Percentiles rank a stretch among this genome's conserved stretches.
phyloP scores from a whole-genome alignment of 805 yeast genomes.

The Cyberlindnera samutprakarnensis region DNA sequence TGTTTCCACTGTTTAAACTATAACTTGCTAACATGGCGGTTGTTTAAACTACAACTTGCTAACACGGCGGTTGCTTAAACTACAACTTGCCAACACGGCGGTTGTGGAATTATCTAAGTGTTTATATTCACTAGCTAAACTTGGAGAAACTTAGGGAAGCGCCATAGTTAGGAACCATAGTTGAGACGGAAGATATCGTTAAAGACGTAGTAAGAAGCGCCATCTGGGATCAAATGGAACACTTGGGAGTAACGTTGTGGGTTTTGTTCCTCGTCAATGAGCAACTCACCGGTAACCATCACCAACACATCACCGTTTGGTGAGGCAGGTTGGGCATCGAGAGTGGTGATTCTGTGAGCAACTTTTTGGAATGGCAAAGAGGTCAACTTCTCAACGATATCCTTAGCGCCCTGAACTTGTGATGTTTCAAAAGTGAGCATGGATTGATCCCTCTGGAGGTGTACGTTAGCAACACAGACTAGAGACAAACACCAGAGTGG shows the following conservation, averaged over 20 bases:
- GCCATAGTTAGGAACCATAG: slow-evolving; percentile 52
- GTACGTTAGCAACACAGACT: no score
- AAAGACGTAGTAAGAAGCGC: slow-evolving; percentile 84
- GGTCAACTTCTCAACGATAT: slow-evolving; percentile 84
- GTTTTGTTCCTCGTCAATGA: slow-evolving; percentile 87
- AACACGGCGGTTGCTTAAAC: no score
- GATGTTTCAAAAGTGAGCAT: slow-evolving; percentile 96
- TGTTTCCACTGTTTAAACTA: no score
- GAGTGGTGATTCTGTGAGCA: slow-evolving; percentile 85
- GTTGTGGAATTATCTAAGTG: no score
- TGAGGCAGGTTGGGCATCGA: slow-evolving; percentile 97
- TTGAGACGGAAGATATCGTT: slow-evolving; percentile 96
- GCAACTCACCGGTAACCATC: slow-evolving; percentile 94
- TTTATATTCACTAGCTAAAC: not conserved
- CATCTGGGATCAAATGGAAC: slow-evolving; percentile 93
- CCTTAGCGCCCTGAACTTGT: slow-evolving; percentile 91
- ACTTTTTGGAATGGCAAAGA: slow-evolving; percentile 90
- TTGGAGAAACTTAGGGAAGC: no score
- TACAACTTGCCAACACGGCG: no score
- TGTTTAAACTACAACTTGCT: no score
- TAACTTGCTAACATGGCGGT: no score
- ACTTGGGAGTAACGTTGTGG: slow-evolving; percentile 97
- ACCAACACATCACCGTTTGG: slow-evolving; percentile 89
- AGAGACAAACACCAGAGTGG: not conserved
- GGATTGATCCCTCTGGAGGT: slow-evolving; percentile 85